Conservation (phyloP, 2,329 filamentous ascomycete species). For the Fusarium metavorans region DNA sequence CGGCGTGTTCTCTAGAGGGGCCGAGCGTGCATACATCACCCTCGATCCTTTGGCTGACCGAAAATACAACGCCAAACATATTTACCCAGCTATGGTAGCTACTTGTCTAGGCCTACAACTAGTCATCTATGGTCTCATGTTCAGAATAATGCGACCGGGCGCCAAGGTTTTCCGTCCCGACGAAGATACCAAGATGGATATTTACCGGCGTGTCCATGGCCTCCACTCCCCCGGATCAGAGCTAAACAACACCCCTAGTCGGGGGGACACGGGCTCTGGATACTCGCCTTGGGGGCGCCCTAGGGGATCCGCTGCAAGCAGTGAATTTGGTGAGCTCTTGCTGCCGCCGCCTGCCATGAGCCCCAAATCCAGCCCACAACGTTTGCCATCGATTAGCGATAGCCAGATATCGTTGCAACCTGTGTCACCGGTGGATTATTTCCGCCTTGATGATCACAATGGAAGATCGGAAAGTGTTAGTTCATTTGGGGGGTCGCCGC, state of each 20-base stretch:
- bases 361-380: neutral
- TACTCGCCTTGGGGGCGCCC: neutral
- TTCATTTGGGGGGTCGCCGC: neutral
- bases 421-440: neutral
- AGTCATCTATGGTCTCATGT: constrained; percentile 14
- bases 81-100: constrained; percentile 21
- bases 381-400: neutral
- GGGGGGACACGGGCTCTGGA: neutral
- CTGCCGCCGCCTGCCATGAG: neutral
- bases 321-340: neutral
- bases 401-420: neutral
- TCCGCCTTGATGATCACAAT: neutral
- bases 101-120: constrained; percentile 20
- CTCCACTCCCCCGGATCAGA: constrained; percentile 21
- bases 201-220: constrained; percentile 41
- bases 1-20: constrained; percentile 11
- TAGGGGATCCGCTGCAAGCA: neutral
- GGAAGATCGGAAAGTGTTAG: neutral
- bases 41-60: constrained; percentile 17
- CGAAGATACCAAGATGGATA: constrained; percentile 22
- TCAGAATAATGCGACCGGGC: constrained; percentile 21
- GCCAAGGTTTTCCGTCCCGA: constrained; percentile 20
- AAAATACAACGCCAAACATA: constrained; percentile 5
- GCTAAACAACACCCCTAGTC: neutral
- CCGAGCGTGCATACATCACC: constrained; percentile 9